A percentile compares a stretch with the other conserved stretches of the same genome.
phyloP scores from a whole-genome alignment of 805 yeast species.

The Cyberlindnera amylophila region DNA sequence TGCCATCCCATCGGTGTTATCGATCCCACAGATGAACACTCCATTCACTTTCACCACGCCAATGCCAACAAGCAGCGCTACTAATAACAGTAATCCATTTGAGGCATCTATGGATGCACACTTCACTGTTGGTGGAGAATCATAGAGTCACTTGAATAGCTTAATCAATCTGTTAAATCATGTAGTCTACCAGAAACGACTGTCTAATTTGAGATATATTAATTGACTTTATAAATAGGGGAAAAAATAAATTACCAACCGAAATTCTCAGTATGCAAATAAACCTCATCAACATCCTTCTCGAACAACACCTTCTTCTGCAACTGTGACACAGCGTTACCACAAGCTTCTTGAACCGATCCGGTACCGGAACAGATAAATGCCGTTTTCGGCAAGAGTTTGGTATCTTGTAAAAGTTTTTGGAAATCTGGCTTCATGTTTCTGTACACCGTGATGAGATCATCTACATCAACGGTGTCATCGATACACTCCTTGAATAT shows the following conservation, averaged over 20 bases:
- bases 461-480: background rate
- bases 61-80: conserved; percentile 8
- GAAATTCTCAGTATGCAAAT: conserved; percentile 48
- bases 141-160: no score
- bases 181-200: no score
- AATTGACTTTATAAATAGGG: conserved; percentile 1
- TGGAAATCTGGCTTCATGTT: conserved; percentile 18
- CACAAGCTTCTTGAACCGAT: conserved; percentile 35
- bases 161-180: no score
- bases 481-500: background rate
- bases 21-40: conserved; percentile 29
- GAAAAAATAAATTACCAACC: conserved; percentile 32
- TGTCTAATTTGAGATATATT: no score
- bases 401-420: conserved; percentile 1
- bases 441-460: conserved; percentile 7
- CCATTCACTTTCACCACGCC: conserved; percentile 17
- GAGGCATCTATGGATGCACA: conserved; percentile 23
- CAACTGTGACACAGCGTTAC: conserved; percentile 36
- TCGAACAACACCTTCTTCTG: conserved; percentile 33
- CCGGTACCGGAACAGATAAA: conserved; percentile 46
- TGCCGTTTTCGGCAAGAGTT: conserved; percentile 31
- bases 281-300: conserved; percentile 38
- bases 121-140: background rate
- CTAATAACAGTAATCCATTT: conserved; percentile 21
- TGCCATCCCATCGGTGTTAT: conserved; percentile 29